Evolutionary conservation across 2,329 filamentous ascomycete genomes (phyloP), one percentile per base, ranked within the genome.

Genomic region (Sporothrix protearum): DNA sequence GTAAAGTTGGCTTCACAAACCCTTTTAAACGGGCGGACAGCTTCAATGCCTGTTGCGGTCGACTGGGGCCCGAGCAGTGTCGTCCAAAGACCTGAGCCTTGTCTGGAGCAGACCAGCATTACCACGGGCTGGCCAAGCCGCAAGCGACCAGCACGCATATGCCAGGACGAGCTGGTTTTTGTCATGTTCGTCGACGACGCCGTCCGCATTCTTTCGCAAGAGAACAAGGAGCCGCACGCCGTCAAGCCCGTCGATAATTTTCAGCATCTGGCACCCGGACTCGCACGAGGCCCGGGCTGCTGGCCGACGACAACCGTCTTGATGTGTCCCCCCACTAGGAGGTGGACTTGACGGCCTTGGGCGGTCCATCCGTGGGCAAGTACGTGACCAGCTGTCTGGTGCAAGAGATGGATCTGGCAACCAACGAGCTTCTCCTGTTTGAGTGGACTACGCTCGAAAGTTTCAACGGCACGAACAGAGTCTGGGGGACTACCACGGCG

Each of bases 401-500:
- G 51, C 79, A 80, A 75, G 85, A 87, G 76, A 79, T 87, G 39
- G 82, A 86, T 73, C 80, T 86, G 16, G 81, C 81, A 19, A 85
- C 83, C 1, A 82, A 83, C 25, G 78, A 81, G 59, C 76, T 86
- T 53, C 69, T 86, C 5, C n/a, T n/a, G n/a, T 87, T 86, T 71
- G 81, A 86, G 72, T 87, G 85, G 83, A 79, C 80, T 22, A 81
- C 75, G 1, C 73, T 72, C 77, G 75, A 80, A 16, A 76, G 79
- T 71, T 79, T 79, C 25, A 36, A 68, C n/a, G 59, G 75, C 39
- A 73, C 73, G 45, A 75, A 76, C 63, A 69, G 67, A 42, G 9
- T 71, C 25, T 64, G 59, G 45, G 59, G 45, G 22, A 72, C 75
- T 22, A 72, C 74, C 25, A 77, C 67, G 75, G 75, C 59, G 75